Conservation (phyloP, 75 land plant species). For the Pinus taeda region DNA sequence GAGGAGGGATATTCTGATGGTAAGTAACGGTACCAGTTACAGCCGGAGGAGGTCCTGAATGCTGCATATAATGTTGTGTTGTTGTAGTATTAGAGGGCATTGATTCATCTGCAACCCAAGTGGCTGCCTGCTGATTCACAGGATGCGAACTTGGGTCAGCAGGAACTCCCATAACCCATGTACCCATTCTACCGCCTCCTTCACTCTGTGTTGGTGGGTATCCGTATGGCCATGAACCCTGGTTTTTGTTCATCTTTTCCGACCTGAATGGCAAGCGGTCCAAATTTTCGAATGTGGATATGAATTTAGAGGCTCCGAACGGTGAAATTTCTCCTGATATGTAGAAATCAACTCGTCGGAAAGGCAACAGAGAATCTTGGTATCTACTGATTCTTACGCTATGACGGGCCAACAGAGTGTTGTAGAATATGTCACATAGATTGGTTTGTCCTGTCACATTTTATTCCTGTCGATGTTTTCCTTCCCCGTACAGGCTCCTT, state of each 20-base stretch:
- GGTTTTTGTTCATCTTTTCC: background rate
- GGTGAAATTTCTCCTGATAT: background rate
- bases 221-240: background rate
- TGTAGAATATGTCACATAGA: no score
- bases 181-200: conserved; percentile 16
- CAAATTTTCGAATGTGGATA: background rate
- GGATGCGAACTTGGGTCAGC: conserved; percentile 26
- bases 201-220: background rate
- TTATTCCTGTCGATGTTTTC: no score
- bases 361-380: background rate
- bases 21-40: background rate
- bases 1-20: background rate
- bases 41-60: conserved; percentile 5
- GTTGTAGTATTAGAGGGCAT: background rate
- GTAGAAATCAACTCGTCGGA: background rate
- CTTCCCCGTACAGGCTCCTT: no score
- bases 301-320: background rate
- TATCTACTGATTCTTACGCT: background rate
- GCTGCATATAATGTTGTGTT: conserved; percentile 5
- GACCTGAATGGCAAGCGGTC: no score
- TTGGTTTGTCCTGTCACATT: no score
- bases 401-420: background rate
- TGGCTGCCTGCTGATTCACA: conserved; percentile 32
- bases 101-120: conserved; percentile 11
- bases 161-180: conserved; percentile 34